A percentile compares a stretch with the other conserved stretches of the same genome.
Evolutionary conservation across 805 yeast genomes (phyloP).

Genomic region (Yamadazyma insecticola): DNA sequence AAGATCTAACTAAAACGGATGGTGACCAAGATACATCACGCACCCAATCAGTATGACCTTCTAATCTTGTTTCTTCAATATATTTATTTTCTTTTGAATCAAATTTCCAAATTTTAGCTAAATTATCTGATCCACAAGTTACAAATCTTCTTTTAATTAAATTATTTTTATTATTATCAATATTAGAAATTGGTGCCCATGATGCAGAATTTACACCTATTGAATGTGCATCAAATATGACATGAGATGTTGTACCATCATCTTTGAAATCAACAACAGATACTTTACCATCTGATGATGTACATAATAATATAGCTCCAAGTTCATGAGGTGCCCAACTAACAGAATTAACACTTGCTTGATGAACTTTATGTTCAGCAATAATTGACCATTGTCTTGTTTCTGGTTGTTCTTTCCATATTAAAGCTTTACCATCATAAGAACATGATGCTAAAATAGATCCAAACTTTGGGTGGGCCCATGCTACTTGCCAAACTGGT

Average conservation of each 20-base stretch:
- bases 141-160: constrained; percentile 66
- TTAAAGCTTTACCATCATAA: constrained; percentile 88
- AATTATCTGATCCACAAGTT: constrained; percentile 92
- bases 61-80: constrained; percentile 67
- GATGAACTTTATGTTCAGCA: constrained; percentile 82
- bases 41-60: constrained; percentile 97
- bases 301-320: constrained; percentile 86
- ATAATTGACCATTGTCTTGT: constrained; percentile 83
- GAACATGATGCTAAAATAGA: constrained; percentile 91
- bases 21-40: constrained; percentile 99
- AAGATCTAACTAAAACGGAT: constrained; percentile 76
- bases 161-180: constrained; percentile 22
- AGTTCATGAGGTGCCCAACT: constrained; percentile 97
- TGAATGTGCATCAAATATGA: constrained; percentile 74
- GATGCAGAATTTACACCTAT: constrained; percentile 93
- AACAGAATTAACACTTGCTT: constrained; percentile 91
- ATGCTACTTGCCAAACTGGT: constrained; percentile 97
- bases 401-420: constrained; percentile 85
- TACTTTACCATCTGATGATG: constrained; percentile 90
- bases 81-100: constrained; percentile 54
- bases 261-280: constrained; percentile 89
- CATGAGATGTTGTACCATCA: constrained; percentile 72
- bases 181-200: constrained; percentile 72
- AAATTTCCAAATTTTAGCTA: constrained; percentile 85
- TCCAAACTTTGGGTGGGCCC: constrained; percentile 99